These are phyloP conservation scores for Flaveria robusta DNA, from an alignment of 129 eudicot genomes.

Conservation along the genomic window DNA sequence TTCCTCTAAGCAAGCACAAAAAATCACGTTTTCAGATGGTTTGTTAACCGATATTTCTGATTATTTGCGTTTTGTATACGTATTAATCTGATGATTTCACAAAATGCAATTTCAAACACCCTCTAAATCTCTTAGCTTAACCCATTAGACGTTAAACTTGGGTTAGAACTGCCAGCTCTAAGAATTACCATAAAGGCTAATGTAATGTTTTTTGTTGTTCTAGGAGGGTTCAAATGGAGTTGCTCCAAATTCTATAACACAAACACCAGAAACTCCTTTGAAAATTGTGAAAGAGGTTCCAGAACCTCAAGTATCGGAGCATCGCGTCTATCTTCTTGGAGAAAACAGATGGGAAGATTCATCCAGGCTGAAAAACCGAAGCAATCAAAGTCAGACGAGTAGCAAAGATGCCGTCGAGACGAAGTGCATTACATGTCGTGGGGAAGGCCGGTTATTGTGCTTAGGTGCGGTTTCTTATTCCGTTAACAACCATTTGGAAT, in stretches of 20 bases:
- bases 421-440: constrained; percentile 76
- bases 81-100: not conserved
- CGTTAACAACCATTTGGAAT: not conserved
- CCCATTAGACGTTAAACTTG: not conserved
- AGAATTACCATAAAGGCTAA: constrained; percentile 5
- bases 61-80: not conserved
- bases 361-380: constrained; percentile 57
- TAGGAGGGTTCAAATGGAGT: constrained; percentile 67
- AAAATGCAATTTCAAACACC: not conserved
- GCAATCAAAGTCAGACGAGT: constrained; percentile 23
- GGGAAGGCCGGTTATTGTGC: constrained; percentile 85
- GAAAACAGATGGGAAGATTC: constrained; percentile 97
- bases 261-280: constrained; percentile 43
- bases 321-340: constrained; percentile 90
- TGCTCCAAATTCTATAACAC: constrained; percentile 33
- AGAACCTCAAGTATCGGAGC: constrained; percentile 36
- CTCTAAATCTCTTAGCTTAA: not conserved
- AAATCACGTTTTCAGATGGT: not conserved
- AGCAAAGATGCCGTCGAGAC: constrained; percentile 31
- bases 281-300: constrained; percentile 43
- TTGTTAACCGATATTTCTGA: constrained; percentile 2
- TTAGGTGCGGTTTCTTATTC: constrained; percentile 49
- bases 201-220: constrained; percentile 13
- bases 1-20: not conserved
- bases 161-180: constrained; percentile 19